Conservation (phyloP, 176 grass and related monocot species). For the Carex kokanica region DNA sequence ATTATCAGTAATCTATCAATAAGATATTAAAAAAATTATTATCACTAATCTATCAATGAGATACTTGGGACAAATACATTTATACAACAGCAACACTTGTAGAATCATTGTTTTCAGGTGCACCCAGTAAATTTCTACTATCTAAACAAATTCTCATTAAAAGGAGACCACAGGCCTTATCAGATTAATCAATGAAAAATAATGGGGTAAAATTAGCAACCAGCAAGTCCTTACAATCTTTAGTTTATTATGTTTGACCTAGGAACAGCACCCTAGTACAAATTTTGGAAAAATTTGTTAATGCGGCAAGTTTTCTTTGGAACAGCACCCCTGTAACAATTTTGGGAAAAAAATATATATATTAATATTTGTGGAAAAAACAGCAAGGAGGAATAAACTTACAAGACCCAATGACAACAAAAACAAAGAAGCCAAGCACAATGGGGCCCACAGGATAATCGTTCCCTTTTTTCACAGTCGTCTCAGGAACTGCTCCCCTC, state of each 20-base stretch:
- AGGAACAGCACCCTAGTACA: neutral
- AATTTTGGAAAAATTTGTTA: neutral
- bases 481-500: slow-evolving; percentile 40
- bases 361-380: neutral
- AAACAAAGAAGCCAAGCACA: slow-evolving; percentile 40
- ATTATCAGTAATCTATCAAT: neutral
- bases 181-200: neutral
- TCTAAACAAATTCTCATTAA: neutral
- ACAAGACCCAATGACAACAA: slow-evolving; percentile 42
- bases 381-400: neutral
- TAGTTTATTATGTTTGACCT: neutral
- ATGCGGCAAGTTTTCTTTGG: no score
- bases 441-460: slow-evolving; percentile 47
- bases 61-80: neutral
- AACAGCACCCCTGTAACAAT: neutral
- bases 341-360: neutral
- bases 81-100: neutral
- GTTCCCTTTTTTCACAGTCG: slow-evolving; percentile 33
- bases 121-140: neutral
- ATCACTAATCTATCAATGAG: neutral
- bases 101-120: neutral
- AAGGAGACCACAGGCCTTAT: neutral
- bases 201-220: neutral
- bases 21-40: neutral
- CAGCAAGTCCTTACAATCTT: neutral